Base-by-base conservation (phyloP, 1,284 basidiomycete genomes). In the Melampsora americana region DNA sequence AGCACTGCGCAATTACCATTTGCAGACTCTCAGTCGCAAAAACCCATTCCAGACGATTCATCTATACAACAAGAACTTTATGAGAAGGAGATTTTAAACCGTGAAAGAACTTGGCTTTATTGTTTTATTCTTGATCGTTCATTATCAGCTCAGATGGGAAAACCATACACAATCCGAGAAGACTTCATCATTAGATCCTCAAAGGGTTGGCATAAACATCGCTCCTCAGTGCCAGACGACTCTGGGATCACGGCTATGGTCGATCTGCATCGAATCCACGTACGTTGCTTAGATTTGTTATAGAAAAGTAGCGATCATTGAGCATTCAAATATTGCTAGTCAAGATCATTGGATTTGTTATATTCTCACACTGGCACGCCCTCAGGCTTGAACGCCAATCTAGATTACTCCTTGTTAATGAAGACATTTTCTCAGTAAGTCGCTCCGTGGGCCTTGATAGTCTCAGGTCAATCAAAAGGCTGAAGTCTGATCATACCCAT, bases 341-440 rank as follows among this genome's bases (percentile, higher is more conserved):
- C 92, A 59, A 87, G 95, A 60, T 91, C 91, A 80, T 86, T 97
- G 44, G 95, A 97, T 82, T 88, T 94, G 77, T 85, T 97, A 64
- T 95, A 96, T 83, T 92, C 92, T 6, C 90, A 89, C 18, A 93
- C 89, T 5, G 89, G 87, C 42, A 88, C 91, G 12, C 85, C 90
- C 0, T 94, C 92, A 0, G 95, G 94, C 1, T 84, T 98, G 62
- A 90, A 93, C 77, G 86, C 87, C n/a, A 89, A 94, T 81, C 89
- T 90, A 78, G 93, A 98, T 82, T 97, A 94, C 84, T 85, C 92
- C 16, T 35, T 62, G 7, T 62, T 62, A 18, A 62, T 62, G 60
- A 62, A 62, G 32, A 62, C 60, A 20, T 62, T 62, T 62, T 62
- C 60, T 18, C 60, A 62, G 60, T 62, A 35, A 35, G 60, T 35